A percentile compares a stretch with the other conserved stretches of the same genome.
phyloP scores from a whole-genome alignment of 2,329 filamentous ascomycete genomes.

The Microdochium nivale region DNA sequence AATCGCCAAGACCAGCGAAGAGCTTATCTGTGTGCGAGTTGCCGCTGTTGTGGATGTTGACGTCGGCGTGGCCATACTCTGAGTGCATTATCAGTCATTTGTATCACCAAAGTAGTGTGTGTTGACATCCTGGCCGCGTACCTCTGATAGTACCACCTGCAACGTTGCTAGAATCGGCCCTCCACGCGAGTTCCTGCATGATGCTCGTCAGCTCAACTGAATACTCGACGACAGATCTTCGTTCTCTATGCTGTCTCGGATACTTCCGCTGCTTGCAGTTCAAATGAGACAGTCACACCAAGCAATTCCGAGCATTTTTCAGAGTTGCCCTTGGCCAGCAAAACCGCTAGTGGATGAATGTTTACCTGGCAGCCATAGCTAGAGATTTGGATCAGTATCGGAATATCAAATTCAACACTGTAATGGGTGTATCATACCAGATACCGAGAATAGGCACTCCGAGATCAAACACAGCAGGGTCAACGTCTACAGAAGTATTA shows the following conservation, averaged over 20 bases:
- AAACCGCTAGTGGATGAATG: neutral
- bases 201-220: constrained; percentile 15
- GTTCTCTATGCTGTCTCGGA: neutral
- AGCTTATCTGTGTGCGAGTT: constrained; percentile 63
- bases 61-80: constrained; percentile 63
- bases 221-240: no score
- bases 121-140: constrained; percentile 31
- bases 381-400: constrained; percentile 33
- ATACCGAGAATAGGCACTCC: constrained; percentile 44
- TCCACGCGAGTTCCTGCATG: constrained; percentile 66
- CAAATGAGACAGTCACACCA: no score
- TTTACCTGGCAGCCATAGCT: constrained; percentile 38
- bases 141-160: constrained; percentile 51
- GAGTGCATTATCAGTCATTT: constrained; percentile 33
- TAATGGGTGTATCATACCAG: constrained; percentile 12
- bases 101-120: constrained; percentile 60
- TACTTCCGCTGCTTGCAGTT: neutral
- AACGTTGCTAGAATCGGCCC: constrained; percentile 56
- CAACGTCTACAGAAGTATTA: constrained; percentile 43
- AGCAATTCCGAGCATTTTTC: no score
- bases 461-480: constrained; percentile 73
- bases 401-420: constrained; percentile 5
- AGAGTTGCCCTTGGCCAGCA: constrained; percentile 6
- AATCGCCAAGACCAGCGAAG: constrained; percentile 66
- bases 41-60: constrained; percentile 49